These are phyloP conservation scores for Millerago galiae DNA, from an alignment of 805 yeast genomes.

Conservation along the genomic window DNA sequence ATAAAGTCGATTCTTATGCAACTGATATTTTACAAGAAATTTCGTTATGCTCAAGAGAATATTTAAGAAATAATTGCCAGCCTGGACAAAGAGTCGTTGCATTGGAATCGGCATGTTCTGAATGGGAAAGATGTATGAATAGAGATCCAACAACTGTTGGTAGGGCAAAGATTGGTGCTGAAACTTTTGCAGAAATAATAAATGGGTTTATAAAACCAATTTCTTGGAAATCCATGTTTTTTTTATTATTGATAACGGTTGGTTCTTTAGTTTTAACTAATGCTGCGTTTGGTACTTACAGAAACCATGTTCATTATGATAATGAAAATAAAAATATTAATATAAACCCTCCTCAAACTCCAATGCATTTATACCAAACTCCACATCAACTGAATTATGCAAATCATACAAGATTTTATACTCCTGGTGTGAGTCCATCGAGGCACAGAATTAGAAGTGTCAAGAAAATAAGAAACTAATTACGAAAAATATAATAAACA, in stretches of 20 bases:
- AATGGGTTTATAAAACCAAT: conserved; percentile 71
- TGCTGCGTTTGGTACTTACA: conserved; percentile 39
- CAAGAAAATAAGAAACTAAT: conserved; percentile 2
- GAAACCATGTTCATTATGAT: conserved; percentile 22
- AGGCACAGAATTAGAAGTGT: conserved; percentile 5
- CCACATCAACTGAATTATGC: conserved; percentile 4
- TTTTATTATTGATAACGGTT: conserved; percentile 37
- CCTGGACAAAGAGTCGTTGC: conserved; percentile 66
- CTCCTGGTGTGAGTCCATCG: conserved; percentile 7
- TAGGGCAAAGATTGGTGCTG: conserved; percentile 68
- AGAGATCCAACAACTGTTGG: conserved; percentile 65
- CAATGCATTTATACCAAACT: conserved; percentile 17
- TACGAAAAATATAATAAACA: background rate
- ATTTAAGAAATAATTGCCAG: conserved; percentile 64
- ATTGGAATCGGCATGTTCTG: conserved; percentile 57
- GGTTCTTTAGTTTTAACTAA: conserved; percentile 51
- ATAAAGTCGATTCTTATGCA: conserved; percentile 58
- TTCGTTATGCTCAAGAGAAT: conserved; percentile 62
- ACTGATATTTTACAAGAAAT: conserved; percentile 58
- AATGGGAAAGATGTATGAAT: conserved; percentile 80
- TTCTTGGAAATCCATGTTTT: conserved; percentile 58
- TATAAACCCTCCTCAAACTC: conserved; percentile 11
- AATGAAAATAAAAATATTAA: no score
- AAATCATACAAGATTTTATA: conserved; percentile 4
- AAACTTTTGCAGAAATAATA: conserved; percentile 74